Conservation (phyloP, 345 rosid genomes). For the Pugionium cornutum region DNA sequence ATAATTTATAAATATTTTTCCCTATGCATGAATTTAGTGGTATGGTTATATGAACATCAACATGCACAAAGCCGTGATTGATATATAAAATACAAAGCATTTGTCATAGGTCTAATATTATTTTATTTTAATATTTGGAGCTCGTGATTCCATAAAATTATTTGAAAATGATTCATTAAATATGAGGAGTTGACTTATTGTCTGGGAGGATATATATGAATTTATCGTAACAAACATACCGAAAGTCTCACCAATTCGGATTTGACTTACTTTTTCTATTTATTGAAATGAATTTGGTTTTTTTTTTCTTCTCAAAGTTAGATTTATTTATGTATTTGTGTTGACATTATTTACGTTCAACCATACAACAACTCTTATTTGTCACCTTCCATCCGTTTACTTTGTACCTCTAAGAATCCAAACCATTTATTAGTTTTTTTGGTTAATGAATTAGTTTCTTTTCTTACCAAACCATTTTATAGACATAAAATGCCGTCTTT, state of each 20-base stretch:
- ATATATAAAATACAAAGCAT: too few relatives aligned
- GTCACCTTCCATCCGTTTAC: slow-evolving; percentile 25
- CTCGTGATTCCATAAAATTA: too few relatives aligned
- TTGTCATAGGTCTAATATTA: too few relatives aligned
- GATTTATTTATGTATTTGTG: neutral
- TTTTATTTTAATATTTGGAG: too few relatives aligned
- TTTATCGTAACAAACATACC: slow-evolving; percentile 14
- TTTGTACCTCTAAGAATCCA: slow-evolving; percentile 7
- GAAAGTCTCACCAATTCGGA: slow-evolving; percentile 30
- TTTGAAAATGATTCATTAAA: slow-evolving; percentile 13
- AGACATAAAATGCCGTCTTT: too few relatives aligned
- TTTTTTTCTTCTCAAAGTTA: neutral
- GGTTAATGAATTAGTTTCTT: too few relatives aligned
- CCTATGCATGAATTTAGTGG: too few relatives aligned
- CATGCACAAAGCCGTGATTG: too few relatives aligned
- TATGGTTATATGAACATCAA: too few relatives aligned
- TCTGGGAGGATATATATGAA: slow-evolving; percentile 25
- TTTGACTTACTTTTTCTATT: slow-evolving; percentile 30
- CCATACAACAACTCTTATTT: slow-evolving; percentile 35
- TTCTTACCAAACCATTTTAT: too few relatives aligned
- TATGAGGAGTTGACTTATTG: slow-evolving; percentile 35
- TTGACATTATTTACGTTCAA: slow-evolving; percentile 41
- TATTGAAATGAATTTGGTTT: neutral
- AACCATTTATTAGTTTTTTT: neutral
- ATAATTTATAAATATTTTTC: too few relatives aligned